Evolutionary conservation across 208 protist species (phyloP).

Genomic region (Herpetomonas samuelpessoai): DNA sequence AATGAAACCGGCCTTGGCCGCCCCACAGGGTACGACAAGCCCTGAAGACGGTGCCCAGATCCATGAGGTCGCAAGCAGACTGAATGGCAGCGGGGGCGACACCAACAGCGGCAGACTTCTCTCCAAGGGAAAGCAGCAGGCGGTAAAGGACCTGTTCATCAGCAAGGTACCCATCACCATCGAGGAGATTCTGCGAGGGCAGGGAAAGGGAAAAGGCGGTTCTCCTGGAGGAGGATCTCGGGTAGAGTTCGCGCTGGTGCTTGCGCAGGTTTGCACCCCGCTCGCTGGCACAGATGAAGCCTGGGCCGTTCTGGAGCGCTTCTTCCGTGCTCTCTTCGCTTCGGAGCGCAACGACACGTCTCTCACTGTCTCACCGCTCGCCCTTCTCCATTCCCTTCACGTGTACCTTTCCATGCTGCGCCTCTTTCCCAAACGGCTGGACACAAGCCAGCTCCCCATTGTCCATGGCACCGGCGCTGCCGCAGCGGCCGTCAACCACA

Average conservation of each 20-base stretch:
- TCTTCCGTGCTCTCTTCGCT: conserved; percentile 18
- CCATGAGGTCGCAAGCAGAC: neutral
- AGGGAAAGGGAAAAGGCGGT: neutral
- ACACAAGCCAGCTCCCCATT: neutral
- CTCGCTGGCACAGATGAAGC: conserved; percentile 51
- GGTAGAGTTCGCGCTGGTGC: conserved; percentile 43
- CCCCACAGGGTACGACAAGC: neutral
- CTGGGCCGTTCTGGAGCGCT: conserved; percentile 29
- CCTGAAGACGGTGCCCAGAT: neutral
- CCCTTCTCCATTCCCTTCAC: conserved; percentile 5
- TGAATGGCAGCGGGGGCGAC: no score
- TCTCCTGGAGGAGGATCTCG: conserved; percentile 7
- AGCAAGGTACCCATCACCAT: conserved; percentile 63
- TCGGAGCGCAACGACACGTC: conserved; percentile 2
- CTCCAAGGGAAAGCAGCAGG: conserved; percentile 19
- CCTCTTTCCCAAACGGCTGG: conserved; percentile 6
- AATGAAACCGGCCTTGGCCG: neutral
- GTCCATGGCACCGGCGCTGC: no score
- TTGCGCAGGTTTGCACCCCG: conserved; percentile 40
- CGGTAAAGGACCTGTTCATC: conserved; percentile 54
- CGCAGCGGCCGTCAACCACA: no score
- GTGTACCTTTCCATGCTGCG: conserved; percentile 8
- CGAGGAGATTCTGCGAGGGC: conserved; percentile 32
- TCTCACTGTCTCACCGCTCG: neutral
- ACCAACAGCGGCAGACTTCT: conserved; percentile 10